Base-by-base conservation (phyloP, 345 rosid genomes). In the Litchi chinensis region DNA sequence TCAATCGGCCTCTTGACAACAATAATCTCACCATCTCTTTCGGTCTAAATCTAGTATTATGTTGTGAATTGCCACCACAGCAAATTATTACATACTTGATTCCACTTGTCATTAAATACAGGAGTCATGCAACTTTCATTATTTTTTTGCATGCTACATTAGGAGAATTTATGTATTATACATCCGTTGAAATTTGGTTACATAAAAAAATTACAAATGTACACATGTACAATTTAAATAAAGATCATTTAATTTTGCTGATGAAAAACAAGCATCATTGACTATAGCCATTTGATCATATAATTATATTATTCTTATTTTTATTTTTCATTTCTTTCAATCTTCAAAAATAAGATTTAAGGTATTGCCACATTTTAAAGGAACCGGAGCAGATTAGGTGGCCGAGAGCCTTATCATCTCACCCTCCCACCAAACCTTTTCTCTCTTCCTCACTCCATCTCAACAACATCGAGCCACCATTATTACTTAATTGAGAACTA, bases 291-390 rank as follows among this genome's bases (percentile, higher is more conserved):
- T 46, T 5, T 50, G 56, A 28, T 15, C 70, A 2, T 39, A 24
- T 41, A 39, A 40, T 68, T 39, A 3, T 18, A 16, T 68, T 40
- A 7, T 1, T 68, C n/a, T 18, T 12, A 9, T 69, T 26, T 22
- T 5, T 11, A 11, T 24, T 5, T 5, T 71, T 52, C 6, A 28
- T 15, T 10, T 16, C 6, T 11, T 73, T 46, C 7, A n/a, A 6
- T 59, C 40, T 41, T 59, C 0, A 0, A 59, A 74, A 13, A 18
- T 5, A 24, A 22, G 62, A 5, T 7, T 9, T n/a, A 28, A 50
- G 11, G n/a, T 32, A 12, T 76, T 76, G 79, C 79, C 54, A 12
- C 21, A 39, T 19, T 39, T 10, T 13, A 19, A 76, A 76, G 79
- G 22, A 66, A 75, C 4, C 15, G 19, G n/a, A 28, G 37, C 16